Evolutionary conservation across 1,284 basidiomycete species (phyloP).

Genomic region (Ceratobasidium sp.): DNA sequence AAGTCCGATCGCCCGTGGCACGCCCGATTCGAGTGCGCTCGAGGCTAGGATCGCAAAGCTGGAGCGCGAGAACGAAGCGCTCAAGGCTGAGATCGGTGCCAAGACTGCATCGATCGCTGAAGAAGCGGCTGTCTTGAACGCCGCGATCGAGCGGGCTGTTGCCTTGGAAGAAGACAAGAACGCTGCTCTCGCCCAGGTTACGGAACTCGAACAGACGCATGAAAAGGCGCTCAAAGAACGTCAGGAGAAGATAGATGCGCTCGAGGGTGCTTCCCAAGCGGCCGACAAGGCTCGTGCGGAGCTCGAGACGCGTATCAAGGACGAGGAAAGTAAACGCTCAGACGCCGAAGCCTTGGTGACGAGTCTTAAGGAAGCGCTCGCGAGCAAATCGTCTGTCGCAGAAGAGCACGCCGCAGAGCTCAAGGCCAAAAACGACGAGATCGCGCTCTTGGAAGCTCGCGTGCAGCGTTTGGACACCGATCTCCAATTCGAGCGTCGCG

Average conservation of each 20-base stretch:
- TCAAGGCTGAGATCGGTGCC: constrained; percentile 52
- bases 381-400: constrained; percentile 67
- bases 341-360: constrained; percentile 60
- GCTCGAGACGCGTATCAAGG: constrained; percentile 65
- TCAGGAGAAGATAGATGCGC: constrained; percentile 63
- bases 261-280: background rate
- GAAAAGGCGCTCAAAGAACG: constrained; percentile 67
- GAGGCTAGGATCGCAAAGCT: constrained; percentile 52
- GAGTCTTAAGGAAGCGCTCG: constrained; percentile 67
- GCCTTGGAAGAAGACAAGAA: constrained; percentile 65
- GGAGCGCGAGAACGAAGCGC: constrained; percentile 55
- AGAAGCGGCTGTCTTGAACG: constrained; percentile 49
- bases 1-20: constrained; percentile 20
- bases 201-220: constrained; percentile 64
- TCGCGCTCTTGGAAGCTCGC: constrained; percentile 66
- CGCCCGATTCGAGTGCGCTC: constrained; percentile 25
- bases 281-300: constrained; percentile 47
- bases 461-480: constrained; percentile 66
- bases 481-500: constrained; percentile 73
- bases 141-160: constrained; percentile 44
- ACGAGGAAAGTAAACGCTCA: constrained; percentile 58
- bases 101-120: constrained; percentile 46
- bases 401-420: constrained; percentile 66
- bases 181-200: constrained; percentile 59
- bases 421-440: constrained; percentile 69